phyloP scores from a whole-genome alignment of 2,329 filamentous ascomycete genomes.

The Pseudodiploospora longispora region DNA sequence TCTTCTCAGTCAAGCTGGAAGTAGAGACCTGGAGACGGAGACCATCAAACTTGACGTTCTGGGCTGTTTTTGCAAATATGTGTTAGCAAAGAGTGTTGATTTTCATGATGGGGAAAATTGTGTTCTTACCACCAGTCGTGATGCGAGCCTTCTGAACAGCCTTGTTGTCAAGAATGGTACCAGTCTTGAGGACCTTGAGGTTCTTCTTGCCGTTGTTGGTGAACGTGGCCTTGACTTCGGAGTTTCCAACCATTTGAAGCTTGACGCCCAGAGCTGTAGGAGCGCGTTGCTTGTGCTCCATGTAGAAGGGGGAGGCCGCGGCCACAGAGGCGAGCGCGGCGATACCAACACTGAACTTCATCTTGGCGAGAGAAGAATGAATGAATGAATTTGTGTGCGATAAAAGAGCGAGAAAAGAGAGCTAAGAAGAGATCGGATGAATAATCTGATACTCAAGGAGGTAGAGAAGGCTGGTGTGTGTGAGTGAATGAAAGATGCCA shows the following conservation, averaged over 20 bases:
- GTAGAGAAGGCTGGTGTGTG: no score
- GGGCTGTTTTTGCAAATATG: constrained; percentile 15
- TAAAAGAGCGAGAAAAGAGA: no score
- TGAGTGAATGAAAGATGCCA: no score
- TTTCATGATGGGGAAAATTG: neutral
- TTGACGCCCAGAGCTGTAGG: constrained; percentile 33
- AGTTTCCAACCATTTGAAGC: constrained; percentile 40
- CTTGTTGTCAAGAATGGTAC: constrained; percentile 43
- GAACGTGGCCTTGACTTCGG: constrained; percentile 42
- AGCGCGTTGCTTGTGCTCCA: constrained; percentile 12
- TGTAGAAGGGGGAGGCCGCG: constrained; percentile 22
- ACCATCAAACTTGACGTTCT: constrained; percentile 41
- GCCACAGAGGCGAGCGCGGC: constrained; percentile 27
- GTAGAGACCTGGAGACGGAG: constrained; percentile 41
- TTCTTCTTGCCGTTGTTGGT: constrained; percentile 42
- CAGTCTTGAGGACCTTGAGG: constrained; percentile 44
- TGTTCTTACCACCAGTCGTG: constrained; percentile 34
- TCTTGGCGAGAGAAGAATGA: constrained; percentile 14
- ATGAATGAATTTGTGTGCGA: no score
- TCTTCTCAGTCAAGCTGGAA: constrained; percentile 34
- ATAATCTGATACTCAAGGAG: no score
- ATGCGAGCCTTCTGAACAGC: constrained; percentile 45
- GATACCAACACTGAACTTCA: constrained; percentile 31
- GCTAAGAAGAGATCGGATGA: no score
- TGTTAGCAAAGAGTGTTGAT: neutral